Evolutionary conservation across 257 asterid species (phyloP).

Genomic region (Euphrasia confusa): DNA sequence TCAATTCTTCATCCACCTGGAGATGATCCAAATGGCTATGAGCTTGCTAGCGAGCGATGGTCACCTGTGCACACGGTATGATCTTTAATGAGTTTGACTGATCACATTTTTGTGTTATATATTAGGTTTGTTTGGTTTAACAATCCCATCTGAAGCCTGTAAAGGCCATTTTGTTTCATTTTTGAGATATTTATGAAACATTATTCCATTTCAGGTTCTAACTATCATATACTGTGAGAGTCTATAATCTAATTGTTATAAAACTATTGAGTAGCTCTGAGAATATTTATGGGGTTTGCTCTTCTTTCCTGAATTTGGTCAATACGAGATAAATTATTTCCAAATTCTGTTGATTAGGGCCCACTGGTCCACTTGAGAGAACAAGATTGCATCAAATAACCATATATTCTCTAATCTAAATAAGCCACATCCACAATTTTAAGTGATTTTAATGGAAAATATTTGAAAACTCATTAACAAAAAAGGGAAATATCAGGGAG

Average conservation of each 20-base stretch:
- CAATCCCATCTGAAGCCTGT: neutral
- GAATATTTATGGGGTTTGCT: neutral
- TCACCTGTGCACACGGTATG: conserved; percentile 98
- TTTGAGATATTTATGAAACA: neutral
- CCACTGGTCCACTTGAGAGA: neutral
- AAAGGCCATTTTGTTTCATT: neutral
- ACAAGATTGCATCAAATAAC: neutral
- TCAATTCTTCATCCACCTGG: conserved; percentile 99
- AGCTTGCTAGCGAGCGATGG: conserved; percentile 99
- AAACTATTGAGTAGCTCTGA: neutral
- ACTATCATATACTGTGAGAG: neutral
- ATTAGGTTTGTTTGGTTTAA: neutral
- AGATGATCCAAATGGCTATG: conserved; percentile 97
- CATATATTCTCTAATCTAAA: neutral
- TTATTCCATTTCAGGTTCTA: neutral
- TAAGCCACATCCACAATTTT: neutral
- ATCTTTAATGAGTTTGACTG: conserved; percentile 14
- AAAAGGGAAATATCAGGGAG: no score
- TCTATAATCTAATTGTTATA: neutral
- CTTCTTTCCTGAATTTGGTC: neutral
- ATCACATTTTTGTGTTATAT: conserved; percentile 1
- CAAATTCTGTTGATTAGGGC: neutral
- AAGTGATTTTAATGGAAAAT: neutral
- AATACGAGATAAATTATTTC: neutral
- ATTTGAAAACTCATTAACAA: neutral